Evolutionary conservation across 164 flowering plant species (phyloP), one percentile per base, ranked within the genome.

Genomic region (Piper betle): DNA sequence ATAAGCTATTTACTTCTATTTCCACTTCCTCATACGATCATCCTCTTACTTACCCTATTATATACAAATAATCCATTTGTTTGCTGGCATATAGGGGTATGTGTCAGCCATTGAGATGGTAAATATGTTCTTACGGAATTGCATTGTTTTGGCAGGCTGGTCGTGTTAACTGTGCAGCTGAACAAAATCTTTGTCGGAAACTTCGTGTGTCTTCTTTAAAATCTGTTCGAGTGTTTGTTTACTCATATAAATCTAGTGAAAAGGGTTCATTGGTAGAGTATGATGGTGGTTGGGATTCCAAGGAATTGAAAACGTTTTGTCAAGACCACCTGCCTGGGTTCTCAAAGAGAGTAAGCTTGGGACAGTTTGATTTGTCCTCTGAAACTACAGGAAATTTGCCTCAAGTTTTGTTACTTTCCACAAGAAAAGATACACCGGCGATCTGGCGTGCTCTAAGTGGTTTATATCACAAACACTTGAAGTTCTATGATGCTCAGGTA

Each of bases 391-490:
- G 69, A 58, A 68, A 58, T 52, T 67, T 80, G 37, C 96, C 96
- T 39, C 78, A 73, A 60, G 87, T 92, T 52, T 66, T 92, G 72
- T 84, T 92, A 64, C 80, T 92, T 61, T 89, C 98, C n/a, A 75
- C 86, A 60, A 89, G 33, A 25, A 92, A 83, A 60, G 86, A 83
- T 63, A 89, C 96, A 25, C 96, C 98, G 52, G 83, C 82, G 25
- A 89, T 92, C 53, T 92, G 98, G 98, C 91, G 93, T 72, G 86
- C 71, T 57, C 87, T 92, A 15, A 84, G 93, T 71, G 98, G 98
- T 57, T 70, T 89, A 72, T 86, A 78, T 65, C 87, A 38, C 71
- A 86, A 77, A 61, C 85, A 78, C 55, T 72, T 88, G 58, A 54
- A 57, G 64, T 83, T 92, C 72, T 81, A 79, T 69, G 93, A 92